Conservation (phyloP, 768 basidiomycete genomes). For the Russula brevipes region DNA sequence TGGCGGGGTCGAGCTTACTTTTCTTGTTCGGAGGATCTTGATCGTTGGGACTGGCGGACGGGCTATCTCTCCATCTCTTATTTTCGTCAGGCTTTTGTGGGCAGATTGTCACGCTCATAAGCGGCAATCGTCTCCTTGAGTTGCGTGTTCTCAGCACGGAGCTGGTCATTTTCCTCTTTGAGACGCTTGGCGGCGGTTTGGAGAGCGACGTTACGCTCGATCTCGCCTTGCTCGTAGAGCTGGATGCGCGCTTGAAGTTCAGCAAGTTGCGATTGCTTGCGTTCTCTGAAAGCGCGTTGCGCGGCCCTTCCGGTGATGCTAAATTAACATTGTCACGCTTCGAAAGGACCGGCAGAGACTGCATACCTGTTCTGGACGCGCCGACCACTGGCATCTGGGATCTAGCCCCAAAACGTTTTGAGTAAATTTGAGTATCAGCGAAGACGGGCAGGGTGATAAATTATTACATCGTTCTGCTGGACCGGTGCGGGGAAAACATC, state of each 20-base stretch:
- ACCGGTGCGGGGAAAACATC: conserved; percentile 40
- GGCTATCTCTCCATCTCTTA: conserved; percentile 58
- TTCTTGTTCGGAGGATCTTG: conserved; percentile 35
- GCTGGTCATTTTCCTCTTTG: conserved; percentile 79
- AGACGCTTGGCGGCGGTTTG: conserved; percentile 78
- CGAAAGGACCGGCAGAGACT: background rate
- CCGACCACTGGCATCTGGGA: conserved; percentile 52
- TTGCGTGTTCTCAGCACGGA: conserved; percentile 59
- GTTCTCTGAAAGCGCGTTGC: conserved; percentile 84
- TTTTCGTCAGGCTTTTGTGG: conserved; percentile 36
- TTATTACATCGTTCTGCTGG: conserved; percentile 48
- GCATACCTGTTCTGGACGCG: conserved; percentile 68
- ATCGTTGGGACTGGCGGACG: conserved; percentile 26
- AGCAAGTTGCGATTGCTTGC: conserved; percentile 82
- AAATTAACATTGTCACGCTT: conserved; percentile 4
- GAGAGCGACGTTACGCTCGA: conserved; percentile 79
- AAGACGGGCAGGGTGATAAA: background rate
- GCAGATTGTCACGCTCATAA: conserved; percentile 28
- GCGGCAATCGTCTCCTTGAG: conserved; percentile 43
- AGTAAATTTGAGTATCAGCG: conserved; percentile 2
- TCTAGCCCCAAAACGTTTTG: conserved; percentile 25
- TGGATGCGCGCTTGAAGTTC: conserved; percentile 83
- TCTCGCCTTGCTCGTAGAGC: conserved; percentile 85
- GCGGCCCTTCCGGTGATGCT: conserved; percentile 53
- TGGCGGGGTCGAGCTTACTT: conserved; percentile 30